phyloP scores from a whole-genome alignment of 345 rosid genomes.

The Zanthoxylum bungeanum region DNA sequence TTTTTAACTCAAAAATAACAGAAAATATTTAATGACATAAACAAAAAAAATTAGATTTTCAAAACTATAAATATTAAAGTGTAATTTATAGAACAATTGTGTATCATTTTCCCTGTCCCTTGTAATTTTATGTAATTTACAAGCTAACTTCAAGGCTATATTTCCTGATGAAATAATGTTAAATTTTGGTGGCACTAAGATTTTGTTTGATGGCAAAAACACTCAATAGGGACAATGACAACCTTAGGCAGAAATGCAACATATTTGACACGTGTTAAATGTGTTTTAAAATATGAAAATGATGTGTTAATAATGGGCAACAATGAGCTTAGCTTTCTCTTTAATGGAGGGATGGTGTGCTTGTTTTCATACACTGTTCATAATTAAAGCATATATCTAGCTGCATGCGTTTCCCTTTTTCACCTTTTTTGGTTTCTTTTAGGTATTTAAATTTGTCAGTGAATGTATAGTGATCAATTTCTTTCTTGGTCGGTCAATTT shows the following conservation, averaged over 20 bases:
- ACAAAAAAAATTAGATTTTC: too few species aligned
- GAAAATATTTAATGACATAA: too few species aligned
- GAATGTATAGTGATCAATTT: neutral
- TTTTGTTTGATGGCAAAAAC: neutral
- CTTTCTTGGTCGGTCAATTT: neutral
- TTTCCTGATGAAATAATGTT: neutral
- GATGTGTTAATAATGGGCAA: neutral
- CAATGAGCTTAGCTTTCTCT: neutral
- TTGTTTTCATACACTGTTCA: neutral
- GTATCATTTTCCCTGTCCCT: too few species aligned
- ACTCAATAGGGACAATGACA: neutral
- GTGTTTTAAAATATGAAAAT: neutral
- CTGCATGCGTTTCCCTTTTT: neutral
- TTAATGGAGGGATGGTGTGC: neutral
- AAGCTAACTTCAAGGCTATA: neutral
- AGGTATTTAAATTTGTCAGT: neutral
- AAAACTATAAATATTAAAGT: too few species aligned
- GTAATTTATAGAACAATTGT: too few species aligned
- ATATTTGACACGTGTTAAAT: neutral
- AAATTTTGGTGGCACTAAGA: neutral
- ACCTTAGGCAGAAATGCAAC: neutral
- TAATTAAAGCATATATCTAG: too few species aligned
- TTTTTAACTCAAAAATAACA: too few species aligned
- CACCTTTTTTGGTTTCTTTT: neutral
- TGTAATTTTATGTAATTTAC: neutral